Evolutionary conservation across 2,329 filamentous ascomycete species (phyloP).

Genomic region (Penicillium rolfsii): DNA sequence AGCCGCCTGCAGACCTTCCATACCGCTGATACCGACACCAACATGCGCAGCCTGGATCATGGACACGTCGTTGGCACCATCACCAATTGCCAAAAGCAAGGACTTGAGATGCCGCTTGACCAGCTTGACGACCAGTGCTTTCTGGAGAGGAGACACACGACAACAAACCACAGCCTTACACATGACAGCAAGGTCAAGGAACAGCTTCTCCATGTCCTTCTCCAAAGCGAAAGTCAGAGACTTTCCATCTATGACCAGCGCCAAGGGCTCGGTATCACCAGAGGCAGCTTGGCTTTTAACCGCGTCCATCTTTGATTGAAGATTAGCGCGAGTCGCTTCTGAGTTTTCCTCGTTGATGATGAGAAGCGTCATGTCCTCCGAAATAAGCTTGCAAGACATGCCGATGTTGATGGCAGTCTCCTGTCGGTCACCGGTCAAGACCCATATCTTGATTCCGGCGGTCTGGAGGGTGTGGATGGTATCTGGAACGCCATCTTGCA

Average conservation of each 20-base stretch:
- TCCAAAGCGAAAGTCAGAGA: slow-evolving; percentile 92
- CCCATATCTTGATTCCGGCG: slow-evolving; percentile 98
- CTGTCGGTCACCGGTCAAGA: slow-evolving; percentile 93
- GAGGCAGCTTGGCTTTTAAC: slow-evolving; percentile 77
- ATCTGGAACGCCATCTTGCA: slow-evolving; percentile 96
- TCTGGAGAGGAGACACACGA: slow-evolving; percentile 94
- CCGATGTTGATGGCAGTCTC: slow-evolving; percentile 99
- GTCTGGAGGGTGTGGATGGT: slow-evolving; percentile 97
- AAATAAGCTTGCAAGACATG: slow-evolving; percentile 98
- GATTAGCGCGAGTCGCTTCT: slow-evolving; percentile 78
- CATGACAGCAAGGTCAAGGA: slow-evolving; percentile 88
- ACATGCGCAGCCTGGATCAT: slow-evolving; percentile 99
- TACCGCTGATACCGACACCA: slow-evolving; percentile 93
- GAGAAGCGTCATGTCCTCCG: slow-evolving; percentile 96
- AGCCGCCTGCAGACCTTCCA: slow-evolving; percentile 95
- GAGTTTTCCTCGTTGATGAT: slow-evolving; percentile 92
- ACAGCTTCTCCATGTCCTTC: slow-evolving; percentile 88
- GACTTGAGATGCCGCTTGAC: slow-evolving; percentile 93
- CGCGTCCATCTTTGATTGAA: slow-evolving; percentile 91
- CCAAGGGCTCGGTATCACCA: slow-evolving; percentile 73
- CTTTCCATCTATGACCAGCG: slow-evolving; percentile 93
- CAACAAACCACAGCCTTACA: slow-evolving; percentile 99
- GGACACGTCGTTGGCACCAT: slow-evolving; percentile 98
- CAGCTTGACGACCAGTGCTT: slow-evolving; percentile 95
- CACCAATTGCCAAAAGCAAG: slow-evolving; percentile 92